Conservation (phyloP, 2,329 filamentous ascomycete genomes). For the Ophiosphaerella narmari region DNA sequence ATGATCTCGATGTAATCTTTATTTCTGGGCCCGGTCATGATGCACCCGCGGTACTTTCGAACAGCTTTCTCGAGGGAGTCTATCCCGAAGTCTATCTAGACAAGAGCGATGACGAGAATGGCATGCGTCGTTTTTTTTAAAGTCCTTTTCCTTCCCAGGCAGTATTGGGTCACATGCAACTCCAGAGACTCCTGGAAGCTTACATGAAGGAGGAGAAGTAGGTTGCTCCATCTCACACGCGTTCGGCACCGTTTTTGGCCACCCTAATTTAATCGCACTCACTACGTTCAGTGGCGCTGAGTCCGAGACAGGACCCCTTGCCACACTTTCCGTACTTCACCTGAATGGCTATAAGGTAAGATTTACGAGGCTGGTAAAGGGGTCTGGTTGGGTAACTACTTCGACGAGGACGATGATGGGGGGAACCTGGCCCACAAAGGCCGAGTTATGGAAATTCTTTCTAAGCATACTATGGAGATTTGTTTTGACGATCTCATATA, state of each 20-base stretch:
- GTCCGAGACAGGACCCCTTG: slow-evolving; percentile 78
- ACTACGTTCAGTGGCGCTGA: slow-evolving; percentile 83
- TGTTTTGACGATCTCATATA: not conserved
- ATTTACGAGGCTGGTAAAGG: slow-evolving; percentile 78
- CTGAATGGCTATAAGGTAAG: slow-evolving; percentile 83
- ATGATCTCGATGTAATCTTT: slow-evolving; percentile 73
- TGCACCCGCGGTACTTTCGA: slow-evolving; percentile 74
- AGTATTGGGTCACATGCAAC: slow-evolving; percentile 79
- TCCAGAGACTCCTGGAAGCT: slow-evolving; percentile 75
- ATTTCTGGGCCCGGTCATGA: slow-evolving; percentile 79
- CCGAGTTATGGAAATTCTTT: slow-evolving; percentile 83
- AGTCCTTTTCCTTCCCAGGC: slow-evolving; percentile 80
- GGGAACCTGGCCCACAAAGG: slow-evolving; percentile 72
- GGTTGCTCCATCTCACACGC: slow-evolving; percentile 82
- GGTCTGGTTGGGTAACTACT: slow-evolving; percentile 79
- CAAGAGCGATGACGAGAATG: slow-evolving; percentile 69
- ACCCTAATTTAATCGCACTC: slow-evolving; percentile 73
- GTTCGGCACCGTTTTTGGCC: slow-evolving; percentile 76
- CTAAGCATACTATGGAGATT: slow-evolving; percentile 76
- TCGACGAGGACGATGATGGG: slow-evolving; percentile 75
- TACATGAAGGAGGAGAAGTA: slow-evolving; percentile 80
- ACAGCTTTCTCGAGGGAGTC: slow-evolving; percentile 76
- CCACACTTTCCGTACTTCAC: slow-evolving; percentile 76
- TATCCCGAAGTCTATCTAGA: slow-evolving; percentile 79
- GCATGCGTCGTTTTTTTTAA: slow-evolving; percentile 78